Conservation (phyloP, 2,329 filamentous ascomycete species). For the Trichoderma brevicompactum region DNA sequence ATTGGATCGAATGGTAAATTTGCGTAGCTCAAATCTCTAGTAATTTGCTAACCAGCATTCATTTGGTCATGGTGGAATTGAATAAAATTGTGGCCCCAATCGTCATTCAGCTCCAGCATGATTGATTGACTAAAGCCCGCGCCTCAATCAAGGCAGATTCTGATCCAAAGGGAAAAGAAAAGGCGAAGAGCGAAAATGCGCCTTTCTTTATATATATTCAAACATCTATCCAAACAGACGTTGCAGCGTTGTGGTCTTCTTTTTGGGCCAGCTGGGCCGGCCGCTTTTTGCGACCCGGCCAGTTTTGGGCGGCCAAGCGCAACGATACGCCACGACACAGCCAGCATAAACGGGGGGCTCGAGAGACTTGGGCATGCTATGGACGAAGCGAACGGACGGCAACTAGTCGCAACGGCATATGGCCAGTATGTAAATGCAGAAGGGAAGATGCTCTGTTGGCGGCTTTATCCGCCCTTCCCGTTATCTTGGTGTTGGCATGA, state of each 20-base stretch:
- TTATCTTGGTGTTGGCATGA: slow-evolving; percentile 17
- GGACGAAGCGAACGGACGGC: neutral
- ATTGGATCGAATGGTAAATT: slow-evolving; percentile 12
- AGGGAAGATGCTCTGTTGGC: slow-evolving; percentile 22
- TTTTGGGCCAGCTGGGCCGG: slow-evolving; percentile 3
- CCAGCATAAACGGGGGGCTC: neutral
- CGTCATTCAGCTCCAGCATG: neutral
- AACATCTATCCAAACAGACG: neutral
- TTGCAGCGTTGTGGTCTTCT: neutral
- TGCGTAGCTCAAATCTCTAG: neutral
- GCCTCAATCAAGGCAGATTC: slow-evolving; percentile 26
- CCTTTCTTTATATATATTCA: slow-evolving; percentile 13
- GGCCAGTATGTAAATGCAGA: neutral
- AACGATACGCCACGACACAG: slow-evolving; percentile 22
- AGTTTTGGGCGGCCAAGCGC: slow-evolving; percentile 22
- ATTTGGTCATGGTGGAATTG: slow-evolving; percentile 4
- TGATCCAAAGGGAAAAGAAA: neutral
- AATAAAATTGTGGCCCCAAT: neutral
- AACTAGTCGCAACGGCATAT: slow-evolving; percentile 18
- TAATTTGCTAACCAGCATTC: slow-evolving; percentile 6
- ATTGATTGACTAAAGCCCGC: neutral
- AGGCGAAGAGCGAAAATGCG: neutral
- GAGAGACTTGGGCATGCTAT: neutral
- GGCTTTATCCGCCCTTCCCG: slow-evolving; percentile 27
- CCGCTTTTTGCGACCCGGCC: slow-evolving; percentile 12